Evolutionary conservation across 257 asterid species (phyloP).

Genomic region (Ligustrum vulgare): DNA sequence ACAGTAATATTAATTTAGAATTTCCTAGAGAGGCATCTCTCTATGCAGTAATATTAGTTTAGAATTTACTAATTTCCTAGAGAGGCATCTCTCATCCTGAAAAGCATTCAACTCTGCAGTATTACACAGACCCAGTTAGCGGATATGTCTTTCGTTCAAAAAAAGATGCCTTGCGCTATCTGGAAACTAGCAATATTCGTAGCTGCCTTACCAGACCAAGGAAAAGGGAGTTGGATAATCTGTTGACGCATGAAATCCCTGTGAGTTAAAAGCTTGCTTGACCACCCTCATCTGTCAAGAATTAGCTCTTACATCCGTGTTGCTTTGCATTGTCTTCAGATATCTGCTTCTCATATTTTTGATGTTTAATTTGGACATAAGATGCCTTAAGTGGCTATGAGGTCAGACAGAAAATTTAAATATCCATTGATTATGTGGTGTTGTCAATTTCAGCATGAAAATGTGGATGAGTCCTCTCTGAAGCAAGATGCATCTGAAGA

Average conservation of each 20-base stretch:
- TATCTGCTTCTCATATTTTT: slow-evolving; percentile 1
- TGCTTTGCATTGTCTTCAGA: slow-evolving; percentile 6
- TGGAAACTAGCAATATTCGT: slow-evolving; percentile 48
- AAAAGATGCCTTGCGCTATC: slow-evolving; percentile 60
- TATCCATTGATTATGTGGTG: background rate
- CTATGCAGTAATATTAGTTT: slow-evolving; percentile 3
- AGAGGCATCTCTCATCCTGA: slow-evolving; percentile 16
- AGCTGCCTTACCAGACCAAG: slow-evolving; percentile 48
- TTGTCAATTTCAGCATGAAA: slow-evolving; percentile 28
- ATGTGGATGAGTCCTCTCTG: slow-evolving; percentile 26
- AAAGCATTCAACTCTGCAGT: slow-evolving; percentile 44
- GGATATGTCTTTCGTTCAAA: slow-evolving; percentile 66
- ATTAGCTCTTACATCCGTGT: slow-evolving; percentile 6
- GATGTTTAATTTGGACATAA: background rate
- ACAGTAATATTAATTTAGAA: slow-evolving; percentile 7
- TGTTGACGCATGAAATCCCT: slow-evolving; percentile 25
- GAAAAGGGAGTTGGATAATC: slow-evolving; percentile 34
- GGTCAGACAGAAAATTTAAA: background rate
- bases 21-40: slow-evolving; percentile 3
- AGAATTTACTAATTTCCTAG: background rate
- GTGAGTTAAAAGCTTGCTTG: slow-evolving; percentile 43
- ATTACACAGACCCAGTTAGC: slow-evolving; percentile 55
- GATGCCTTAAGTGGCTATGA: background rate
- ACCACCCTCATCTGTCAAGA: slow-evolving; percentile 2
- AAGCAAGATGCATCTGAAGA: slow-evolving; percentile 18